These are phyloP conservation scores for Panicum hallii DNA, from an alignment of 202 grass and related monocot species.

Conservation along the genomic window DNA sequence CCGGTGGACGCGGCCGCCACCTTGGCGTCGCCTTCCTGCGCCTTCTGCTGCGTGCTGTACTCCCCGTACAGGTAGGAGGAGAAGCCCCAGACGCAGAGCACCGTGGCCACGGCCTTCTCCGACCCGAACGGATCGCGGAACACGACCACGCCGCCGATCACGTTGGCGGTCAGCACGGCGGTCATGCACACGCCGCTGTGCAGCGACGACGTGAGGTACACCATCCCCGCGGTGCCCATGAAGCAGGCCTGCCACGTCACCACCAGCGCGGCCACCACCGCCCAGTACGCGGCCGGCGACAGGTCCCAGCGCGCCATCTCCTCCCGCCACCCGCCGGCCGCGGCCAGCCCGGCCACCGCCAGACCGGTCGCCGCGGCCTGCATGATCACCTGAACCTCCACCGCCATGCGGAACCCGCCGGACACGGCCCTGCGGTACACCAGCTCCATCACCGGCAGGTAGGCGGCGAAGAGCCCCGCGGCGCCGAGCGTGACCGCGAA, in stretches of 20 bases:
- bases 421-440: conserved; percentile 67
- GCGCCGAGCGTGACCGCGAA: conserved; percentile 86
- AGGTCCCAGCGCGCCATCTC: conserved; percentile 73
- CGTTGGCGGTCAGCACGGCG: conserved; percentile 79
- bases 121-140: conserved; percentile 79
- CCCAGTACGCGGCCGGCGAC: conserved; percentile 67
- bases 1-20: conserved; percentile 42
- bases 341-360: conserved; percentile 54
- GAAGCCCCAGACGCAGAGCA: conserved; percentile 94
- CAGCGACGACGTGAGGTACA: conserved; percentile 89
- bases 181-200: conserved; percentile 98
- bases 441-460: conserved; percentile 92
- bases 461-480: conserved; percentile 80
- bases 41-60: conserved; percentile 55
- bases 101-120: conserved; percentile 79
- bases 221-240: conserved; percentile 93
- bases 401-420: conserved; percentile 72
- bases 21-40: conserved; percentile 40
- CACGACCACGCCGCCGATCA: conserved; percentile 74
- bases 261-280: conserved; percentile 54
- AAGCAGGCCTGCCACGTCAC: conserved; percentile 96
- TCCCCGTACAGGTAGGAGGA: conserved; percentile 88
- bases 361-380: conserved; percentile 71
- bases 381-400: conserved; percentile 96
- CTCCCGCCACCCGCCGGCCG: conserved; percentile 51